Base-by-base conservation (phyloP, 2,329 filamentous ascomycete species). In the Cryphonectria radicalis region DNA sequence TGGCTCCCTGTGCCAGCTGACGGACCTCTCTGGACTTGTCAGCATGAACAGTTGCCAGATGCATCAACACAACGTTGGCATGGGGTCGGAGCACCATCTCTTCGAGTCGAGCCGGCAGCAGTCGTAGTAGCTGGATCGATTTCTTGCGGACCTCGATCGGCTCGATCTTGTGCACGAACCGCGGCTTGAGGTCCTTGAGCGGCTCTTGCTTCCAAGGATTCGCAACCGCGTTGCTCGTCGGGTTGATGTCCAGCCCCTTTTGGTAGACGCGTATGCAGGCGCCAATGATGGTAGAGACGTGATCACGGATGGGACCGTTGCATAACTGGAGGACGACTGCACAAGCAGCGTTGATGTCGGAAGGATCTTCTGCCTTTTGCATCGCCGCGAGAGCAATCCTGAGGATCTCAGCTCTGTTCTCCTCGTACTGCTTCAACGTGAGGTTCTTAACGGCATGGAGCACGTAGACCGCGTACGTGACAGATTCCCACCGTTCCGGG, bases 1-100 rank as follows among this genome's bases (percentile, higher is more conserved):
- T 82, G 4, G 87, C 86, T 71, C 78, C 74, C 67, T 87, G 81
- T 25, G 88, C 87, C 63, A 80, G 81, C 69, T 81, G 84, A 63
- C 88, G 82, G 62, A 89, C 81, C 72, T 87, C 86, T 62, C 88
- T 81, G 11, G 88, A 84, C 7, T 80, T 77, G 73, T 89, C 87
- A 1, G 87, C 88, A 66, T 87, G 88, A 1, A 87, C 86, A 11
- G 80, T 75, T 1, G 84, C 83, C 72, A 90, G 75, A 67, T 86
- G 82, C 4, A 84, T 80, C 72, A 84, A 80, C 60, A 88, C 81
- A 67, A 79, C 79, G 40, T 81, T 81, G 60, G 82, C 82, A 73
- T 84, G 81, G 0, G 84, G 79, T 65, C 87, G 74, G 28, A 89
- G 76, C 63, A 84, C 78, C 7, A 82, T 79, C 14, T 84, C 80